phyloP scores from a whole-genome alignment of 805 yeast species.

The Cyberlindnera americana region DNA sequence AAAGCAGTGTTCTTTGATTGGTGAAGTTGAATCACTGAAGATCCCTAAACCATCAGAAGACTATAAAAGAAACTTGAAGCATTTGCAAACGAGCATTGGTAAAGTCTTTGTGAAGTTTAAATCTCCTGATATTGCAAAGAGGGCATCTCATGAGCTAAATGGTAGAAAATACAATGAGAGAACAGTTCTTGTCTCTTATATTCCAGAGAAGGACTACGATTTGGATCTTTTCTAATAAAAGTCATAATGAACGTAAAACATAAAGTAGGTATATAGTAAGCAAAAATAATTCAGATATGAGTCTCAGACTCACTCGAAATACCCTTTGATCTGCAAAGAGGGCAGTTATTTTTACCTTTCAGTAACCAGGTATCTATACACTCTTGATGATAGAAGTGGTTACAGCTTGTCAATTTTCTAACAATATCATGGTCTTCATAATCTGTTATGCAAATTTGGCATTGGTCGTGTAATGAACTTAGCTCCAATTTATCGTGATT shows the following conservation, averaged over 20 bases:
- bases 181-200: constrained; percentile 60
- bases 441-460: constrained; percentile 51
- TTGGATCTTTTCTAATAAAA: constrained; percentile 25
- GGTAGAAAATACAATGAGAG: constrained; percentile 70
- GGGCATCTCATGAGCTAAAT: constrained; percentile 54
- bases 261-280: background rate
- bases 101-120: constrained; percentile 67
- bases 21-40: constrained; percentile 48
- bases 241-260: too few species aligned
- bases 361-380: constrained; percentile 60
- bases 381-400: constrained; percentile 49
- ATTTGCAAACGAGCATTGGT: constrained; percentile 58
- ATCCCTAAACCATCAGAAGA: constrained; percentile 55
- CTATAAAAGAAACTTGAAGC: constrained; percentile 42
- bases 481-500: background rate
- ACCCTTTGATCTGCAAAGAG: constrained; percentile 50
- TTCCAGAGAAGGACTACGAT: constrained; percentile 57
- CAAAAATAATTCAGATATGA: too few species aligned
- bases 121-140: constrained; percentile 44
- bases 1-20: constrained; percentile 46
- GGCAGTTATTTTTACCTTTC: constrained; percentile 53
- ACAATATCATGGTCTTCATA: constrained; percentile 45
- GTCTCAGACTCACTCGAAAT: constrained; percentile 23
- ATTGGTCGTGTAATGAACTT: constrained; percentile 19
- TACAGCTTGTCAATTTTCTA: constrained; percentile 42